phyloP scores from a whole-genome alignment of 495 filamentous ascomycete genomes.

The Podospora australis region DNA sequence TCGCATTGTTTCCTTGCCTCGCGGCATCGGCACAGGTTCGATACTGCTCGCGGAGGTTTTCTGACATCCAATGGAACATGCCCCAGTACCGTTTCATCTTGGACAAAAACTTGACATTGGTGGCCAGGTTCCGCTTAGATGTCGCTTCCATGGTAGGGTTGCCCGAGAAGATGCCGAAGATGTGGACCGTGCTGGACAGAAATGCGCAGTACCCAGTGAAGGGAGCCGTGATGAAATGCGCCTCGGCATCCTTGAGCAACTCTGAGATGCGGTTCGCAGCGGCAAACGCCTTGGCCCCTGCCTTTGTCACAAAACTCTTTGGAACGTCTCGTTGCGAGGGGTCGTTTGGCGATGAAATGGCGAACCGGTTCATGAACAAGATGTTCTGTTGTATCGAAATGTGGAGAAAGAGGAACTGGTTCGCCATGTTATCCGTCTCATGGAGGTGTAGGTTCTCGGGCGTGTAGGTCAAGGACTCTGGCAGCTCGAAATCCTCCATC shows the following conservation, averaged over 20 bases:
- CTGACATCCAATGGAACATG: conserved; percentile 93
- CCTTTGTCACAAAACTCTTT: conserved; percentile 68
- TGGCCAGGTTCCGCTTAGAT: conserved; percentile 79
- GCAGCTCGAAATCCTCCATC: conserved; percentile 67
- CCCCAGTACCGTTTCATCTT: conserved; percentile 98
- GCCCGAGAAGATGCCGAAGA: conserved; percentile 80
- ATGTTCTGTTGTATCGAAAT: conserved; percentile 83
- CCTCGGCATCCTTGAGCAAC: conserved; percentile 71
- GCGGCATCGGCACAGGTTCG: conserved; percentile 76
- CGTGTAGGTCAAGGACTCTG: conserved; percentile 62
- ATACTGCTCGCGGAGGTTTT: conserved; percentile 88
- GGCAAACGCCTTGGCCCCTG: conserved; percentile 68
- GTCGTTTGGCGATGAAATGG: conserved; percentile 64
- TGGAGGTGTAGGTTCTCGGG: conserved; percentile 79
- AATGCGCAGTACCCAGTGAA: conserved; percentile 96
- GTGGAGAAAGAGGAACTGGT: conserved; percentile 93
- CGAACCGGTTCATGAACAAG: conserved; percentile 85
- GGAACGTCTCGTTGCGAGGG: conserved; percentile 69
- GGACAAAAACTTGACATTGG: conserved; percentile 80
- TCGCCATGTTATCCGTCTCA: conserved; percentile 74
- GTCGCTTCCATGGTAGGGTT: conserved; percentile 66
- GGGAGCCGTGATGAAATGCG: conserved; percentile 76
- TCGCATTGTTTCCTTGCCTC: conserved; percentile 42
- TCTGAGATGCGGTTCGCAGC: conserved; percentile 87
- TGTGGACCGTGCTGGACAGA: conserved; percentile 83